These are phyloP conservation scores for Musa itinerans DNA, from an alignment of 176 grass and related monocot genomes.

Conservation along the genomic window DNA sequence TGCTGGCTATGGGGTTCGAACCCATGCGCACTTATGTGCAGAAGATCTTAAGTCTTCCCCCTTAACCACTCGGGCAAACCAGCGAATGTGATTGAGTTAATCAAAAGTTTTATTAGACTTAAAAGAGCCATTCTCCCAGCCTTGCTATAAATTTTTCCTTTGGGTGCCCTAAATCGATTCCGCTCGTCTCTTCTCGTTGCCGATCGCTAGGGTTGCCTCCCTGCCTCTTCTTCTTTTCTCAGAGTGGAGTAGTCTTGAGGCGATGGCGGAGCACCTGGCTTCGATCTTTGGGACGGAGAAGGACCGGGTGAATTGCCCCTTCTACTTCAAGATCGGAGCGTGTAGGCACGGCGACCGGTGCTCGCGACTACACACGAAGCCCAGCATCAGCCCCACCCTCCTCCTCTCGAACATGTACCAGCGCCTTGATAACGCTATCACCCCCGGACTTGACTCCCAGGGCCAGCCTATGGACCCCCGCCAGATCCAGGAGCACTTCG, in stretches of 20 bases:
- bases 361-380: slow-evolving; percentile 22
- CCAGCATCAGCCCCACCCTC: slow-evolving; percentile 28
- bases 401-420: slow-evolving; percentile 27
- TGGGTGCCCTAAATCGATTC: neutral
- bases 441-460: slow-evolving; percentile 19
- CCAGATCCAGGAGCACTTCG: slow-evolving; percentile 26
- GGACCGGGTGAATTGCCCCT: slow-evolving; percentile 24
- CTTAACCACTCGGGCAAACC: slow-evolving; percentile 77
- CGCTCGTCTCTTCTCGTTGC: neutral
- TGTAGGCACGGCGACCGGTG: slow-evolving; percentile 24
- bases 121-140: too few species aligned
- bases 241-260: neutral
- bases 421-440: slow-evolving; percentile 21
- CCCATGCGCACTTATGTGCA: slow-evolving; percentile 66
- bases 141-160: too few species aligned
- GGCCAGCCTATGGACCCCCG: slow-evolving; percentile 24
- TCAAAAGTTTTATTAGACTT: fast-evolving
- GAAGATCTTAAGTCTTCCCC: slow-evolving; percentile 67
- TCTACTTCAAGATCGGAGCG: slow-evolving; percentile 30
- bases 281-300: slow-evolving; percentile 29
- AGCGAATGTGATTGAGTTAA: neutral
- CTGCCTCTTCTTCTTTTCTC: neutral
- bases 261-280: slow-evolving; percentile 27
- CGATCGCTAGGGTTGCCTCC: neutral
- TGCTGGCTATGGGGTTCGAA: slow-evolving; percentile 53